Conservation (phyloP, 495 filamentous ascomycete genomes). For the Xylaria sp. region DNA sequence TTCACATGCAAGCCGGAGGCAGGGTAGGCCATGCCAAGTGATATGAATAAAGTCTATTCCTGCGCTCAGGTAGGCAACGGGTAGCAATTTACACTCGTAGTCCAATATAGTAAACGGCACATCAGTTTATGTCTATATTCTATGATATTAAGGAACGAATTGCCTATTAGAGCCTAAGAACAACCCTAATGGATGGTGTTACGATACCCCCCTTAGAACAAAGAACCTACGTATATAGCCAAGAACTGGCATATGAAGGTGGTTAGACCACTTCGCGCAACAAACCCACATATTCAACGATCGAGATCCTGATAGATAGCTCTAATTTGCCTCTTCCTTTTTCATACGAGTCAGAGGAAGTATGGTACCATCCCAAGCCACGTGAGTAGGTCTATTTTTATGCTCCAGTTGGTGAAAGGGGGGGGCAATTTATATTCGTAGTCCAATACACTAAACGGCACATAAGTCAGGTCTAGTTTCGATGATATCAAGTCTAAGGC, state of each 20-base stretch:
- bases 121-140: neutral
- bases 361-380: neutral
- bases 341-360: neutral
- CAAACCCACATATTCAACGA: too few species aligned
- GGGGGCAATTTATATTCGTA: too few species aligned
- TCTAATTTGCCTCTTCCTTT: neutral
- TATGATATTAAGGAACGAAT: neutral
- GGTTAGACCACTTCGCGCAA: too few species aligned
- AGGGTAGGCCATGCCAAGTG: neutral
- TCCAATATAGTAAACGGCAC: neutral
- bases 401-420: neutral
- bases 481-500: neutral
- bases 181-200: neutral
- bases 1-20: neutral
- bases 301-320: neutral
- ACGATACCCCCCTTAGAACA: too few species aligned
- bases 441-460: too few species aligned
- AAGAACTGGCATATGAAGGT: too few species aligned
- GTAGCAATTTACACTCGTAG: neutral
- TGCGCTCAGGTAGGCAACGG: neutral
- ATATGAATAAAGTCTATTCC: neutral
- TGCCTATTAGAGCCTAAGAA: neutral
- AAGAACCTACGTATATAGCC: too few species aligned
- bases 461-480: too few species aligned
- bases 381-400: neutral